A percentile compares a stretch with the other conserved stretches of the same genome.
Conservation (phyloP, 805 yeast species). For the Starmerella stellata region DNA sequence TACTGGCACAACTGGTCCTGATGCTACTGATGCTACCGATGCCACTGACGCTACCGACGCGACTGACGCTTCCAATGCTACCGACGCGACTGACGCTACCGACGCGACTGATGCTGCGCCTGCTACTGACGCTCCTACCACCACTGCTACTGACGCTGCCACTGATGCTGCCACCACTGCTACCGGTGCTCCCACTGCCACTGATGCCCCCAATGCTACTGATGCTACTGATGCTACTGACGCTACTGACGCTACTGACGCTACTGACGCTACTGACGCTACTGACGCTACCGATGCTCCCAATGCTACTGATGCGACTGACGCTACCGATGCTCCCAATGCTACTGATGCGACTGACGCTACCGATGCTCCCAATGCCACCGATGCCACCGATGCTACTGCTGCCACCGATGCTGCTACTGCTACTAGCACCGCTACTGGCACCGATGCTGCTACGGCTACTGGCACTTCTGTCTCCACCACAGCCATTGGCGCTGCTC, state of each 20-base stretch:
- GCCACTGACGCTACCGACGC: constrained; percentile 3
- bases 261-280: constrained; percentile 11
- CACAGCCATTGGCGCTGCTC: constrained; percentile 3
- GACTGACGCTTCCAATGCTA: neutral
- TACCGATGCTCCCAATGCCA: neutral
- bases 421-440: neutral
- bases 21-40: neutral
- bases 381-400: neutral
- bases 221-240: constrained; percentile 5
- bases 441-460: constrained; percentile 3
- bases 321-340: neutral
- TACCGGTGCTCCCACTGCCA: neutral
- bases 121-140: constrained; percentile 1
- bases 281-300: constrained; percentile 5
- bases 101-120: constrained; percentile 1
- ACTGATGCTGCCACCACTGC: neutral
- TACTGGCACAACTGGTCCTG: neutral
- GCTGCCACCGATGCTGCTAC: neutral
- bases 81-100: constrained; percentile 1
- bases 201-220: constrained; percentile 1
- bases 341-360: constrained; percentile 1
- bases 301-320: constrained; percentile 2
- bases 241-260: too few species aligned
- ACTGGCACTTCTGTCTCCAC: constrained; percentile 3
- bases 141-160: neutral